Percentiles rank a stretch among this genome's conserved stretches.
Conservation (phyloP, 345 rosid genomes). For the Carallia brachiata region DNA sequence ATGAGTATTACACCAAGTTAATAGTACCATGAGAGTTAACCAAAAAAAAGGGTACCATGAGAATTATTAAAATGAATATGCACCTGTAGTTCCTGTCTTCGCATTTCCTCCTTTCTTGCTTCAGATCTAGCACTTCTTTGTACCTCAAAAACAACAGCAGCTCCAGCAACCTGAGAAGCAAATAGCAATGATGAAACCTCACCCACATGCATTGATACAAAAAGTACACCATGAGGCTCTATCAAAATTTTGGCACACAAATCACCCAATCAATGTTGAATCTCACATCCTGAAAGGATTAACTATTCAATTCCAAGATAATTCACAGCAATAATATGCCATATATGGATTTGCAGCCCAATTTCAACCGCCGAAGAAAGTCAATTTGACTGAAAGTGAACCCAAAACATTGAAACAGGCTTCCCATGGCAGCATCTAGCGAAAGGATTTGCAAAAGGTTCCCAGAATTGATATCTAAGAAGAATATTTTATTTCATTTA, state of each 20-base stretch:
- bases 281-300: background rate
- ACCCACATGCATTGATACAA: too few relatives aligned
- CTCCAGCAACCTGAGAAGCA: constrained; percentile 67
- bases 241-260: too few relatives aligned
- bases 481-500: background rate
- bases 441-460: background rate
- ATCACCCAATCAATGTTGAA: background rate
- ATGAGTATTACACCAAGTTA: too few relatives aligned
- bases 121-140: constrained; percentile 82
- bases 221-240: too few relatives aligned
- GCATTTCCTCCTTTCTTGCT: constrained; percentile 73
- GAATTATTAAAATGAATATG: background rate
- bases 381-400: too few relatives aligned
- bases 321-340: background rate
- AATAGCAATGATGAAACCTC: background rate
- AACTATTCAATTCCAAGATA: background rate
- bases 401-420: background rate
- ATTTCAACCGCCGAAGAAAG: too few relatives aligned
- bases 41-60: background rate
- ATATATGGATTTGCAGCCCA: background rate
- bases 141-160: constrained; percentile 67
- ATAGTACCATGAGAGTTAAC: background rate
- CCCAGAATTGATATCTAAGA: background rate
- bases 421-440: background rate
- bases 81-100: constrained; percentile 59